These are phyloP conservation scores for Apiospora arundinis DNA, from an alignment of 2,329 filamentous ascomycete genomes.

Conservation along the genomic window DNA sequence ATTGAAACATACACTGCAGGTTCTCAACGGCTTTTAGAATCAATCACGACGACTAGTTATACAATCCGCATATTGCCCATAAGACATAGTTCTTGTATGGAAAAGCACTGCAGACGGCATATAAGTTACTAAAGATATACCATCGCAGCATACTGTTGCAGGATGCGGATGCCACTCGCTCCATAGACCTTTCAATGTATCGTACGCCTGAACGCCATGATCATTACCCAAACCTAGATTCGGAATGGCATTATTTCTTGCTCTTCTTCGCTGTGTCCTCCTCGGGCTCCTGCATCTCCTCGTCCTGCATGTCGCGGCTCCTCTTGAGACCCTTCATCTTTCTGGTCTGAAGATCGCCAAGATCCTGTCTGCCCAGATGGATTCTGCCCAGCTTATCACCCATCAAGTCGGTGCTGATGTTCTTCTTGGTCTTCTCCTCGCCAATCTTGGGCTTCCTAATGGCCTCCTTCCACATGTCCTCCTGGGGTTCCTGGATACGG, in stretches of 20 bases:
- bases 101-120: background rate
- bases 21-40: background rate
- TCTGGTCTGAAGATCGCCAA: slow-evolving; percentile 85
- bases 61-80: background rate
- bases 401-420: slow-evolving; percentile 87
- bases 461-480: slow-evolving; percentile 83
- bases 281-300: slow-evolving; percentile 56
- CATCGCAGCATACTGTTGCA: background rate
- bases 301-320: slow-evolving; percentile 67
- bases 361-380: slow-evolving; percentile 89
- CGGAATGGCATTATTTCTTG: slow-evolving; percentile 36
- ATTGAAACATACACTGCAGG: no score
- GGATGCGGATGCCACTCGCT: background rate
- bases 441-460: slow-evolving; percentile 81
- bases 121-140: background rate
- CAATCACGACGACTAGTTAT: background rate
- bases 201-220: slow-evolving; percentile 15
- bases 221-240: background rate
- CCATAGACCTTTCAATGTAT: background rate
- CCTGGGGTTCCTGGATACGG: slow-evolving; percentile 78
- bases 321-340: slow-evolving; percentile 99
- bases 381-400: slow-evolving; percentile 97
- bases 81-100: background rate
- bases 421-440: slow-evolving; percentile 91
- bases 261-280: slow-evolving; percentile 48